Evolutionary conservation across 345 rosid genomes (phyloP).

Genomic region (Ricinus communis): DNA sequence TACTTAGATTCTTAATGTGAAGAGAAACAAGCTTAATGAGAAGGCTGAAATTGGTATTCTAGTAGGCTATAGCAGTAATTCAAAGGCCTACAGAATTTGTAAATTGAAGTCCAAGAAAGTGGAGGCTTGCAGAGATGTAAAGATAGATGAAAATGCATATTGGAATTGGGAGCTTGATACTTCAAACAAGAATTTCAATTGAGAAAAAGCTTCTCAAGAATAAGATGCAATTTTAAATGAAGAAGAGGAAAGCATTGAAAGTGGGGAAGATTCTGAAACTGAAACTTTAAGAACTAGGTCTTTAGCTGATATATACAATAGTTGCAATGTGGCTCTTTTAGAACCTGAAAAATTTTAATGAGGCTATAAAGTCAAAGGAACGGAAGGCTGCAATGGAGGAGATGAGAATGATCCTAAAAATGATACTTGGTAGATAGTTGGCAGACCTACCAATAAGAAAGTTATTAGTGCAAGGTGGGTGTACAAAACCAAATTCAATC

Average conservation of each 20-base stretch:
- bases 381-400: not conserved
- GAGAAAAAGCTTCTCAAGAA: not conserved
- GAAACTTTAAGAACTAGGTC: not conserved
- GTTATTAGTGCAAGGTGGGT: too few relatives aligned
- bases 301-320: not conserved
- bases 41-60: not conserved
- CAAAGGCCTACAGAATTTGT: not conserved
- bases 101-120: not conserved
- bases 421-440: not conserved
- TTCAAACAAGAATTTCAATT: not conserved
- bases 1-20: not conserved
- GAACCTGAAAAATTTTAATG: not conserved
- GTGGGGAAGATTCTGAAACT: not conserved
- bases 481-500: too few relatives aligned
- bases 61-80: not conserved
- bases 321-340: not conserved
- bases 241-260: not conserved
- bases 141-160: not conserved
- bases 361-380: not conserved
- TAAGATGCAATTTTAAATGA: not conserved
- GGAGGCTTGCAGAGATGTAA: not conserved
- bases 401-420: not conserved
- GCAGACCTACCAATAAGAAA: not conserved
- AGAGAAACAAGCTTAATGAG: not conserved
- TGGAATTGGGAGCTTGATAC: not conserved